A percentile compares a stretch with the other conserved stretches of the same genome.
Evolutionary conservation across 169 alveolate genomes (phyloP).

Genomic region (Plasmodium vinckei): DNA sequence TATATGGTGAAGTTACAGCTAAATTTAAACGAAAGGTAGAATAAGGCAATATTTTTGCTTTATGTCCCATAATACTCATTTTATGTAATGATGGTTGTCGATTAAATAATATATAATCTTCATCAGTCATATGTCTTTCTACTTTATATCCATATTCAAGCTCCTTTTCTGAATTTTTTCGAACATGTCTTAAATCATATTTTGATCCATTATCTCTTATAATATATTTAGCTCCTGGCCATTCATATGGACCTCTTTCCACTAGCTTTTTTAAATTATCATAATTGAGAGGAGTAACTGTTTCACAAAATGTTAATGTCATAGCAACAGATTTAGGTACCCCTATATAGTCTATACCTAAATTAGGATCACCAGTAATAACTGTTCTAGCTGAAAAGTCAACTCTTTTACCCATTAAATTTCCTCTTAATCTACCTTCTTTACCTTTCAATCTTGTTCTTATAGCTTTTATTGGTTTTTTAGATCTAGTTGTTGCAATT

Average conservation of each 20-base stretch:
- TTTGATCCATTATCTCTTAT: constrained; percentile 95
- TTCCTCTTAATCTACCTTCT: constrained; percentile 99
- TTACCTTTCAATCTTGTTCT: constrained; percentile 99
- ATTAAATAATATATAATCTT: constrained; percentile 98
- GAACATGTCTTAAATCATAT: constrained; percentile 91
- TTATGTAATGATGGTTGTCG: constrained; percentile 99
- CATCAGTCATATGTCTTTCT: constrained; percentile 99
- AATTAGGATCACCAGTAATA: constrained; percentile 99
- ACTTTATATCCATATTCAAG: constrained; percentile 97
- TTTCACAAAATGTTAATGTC: constrained; percentile 99
- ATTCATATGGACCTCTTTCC: constrained; percentile 96
- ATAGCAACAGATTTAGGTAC: constrained; percentile 99
- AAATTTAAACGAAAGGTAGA: constrained; percentile 99
- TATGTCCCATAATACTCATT: constrained; percentile 99
- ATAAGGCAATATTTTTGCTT: constrained; percentile 97
- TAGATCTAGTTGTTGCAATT: constrained; percentile 95
- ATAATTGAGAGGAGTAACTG: constrained; percentile 97
- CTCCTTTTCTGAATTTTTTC: constrained; percentile 90
- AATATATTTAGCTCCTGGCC: constrained; percentile 99
- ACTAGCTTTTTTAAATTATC: constrained; percentile 93
- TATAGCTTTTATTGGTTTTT: constrained; percentile 98
- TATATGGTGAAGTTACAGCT: constrained; percentile 99
- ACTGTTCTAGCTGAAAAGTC: constrained; percentile 99
- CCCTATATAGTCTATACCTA: constrained; percentile 95
- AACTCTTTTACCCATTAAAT: constrained; percentile 99